Evolutionary conservation across 768 basidiomycete species (phyloP).

Genomic region (Suillus variegatus): DNA sequence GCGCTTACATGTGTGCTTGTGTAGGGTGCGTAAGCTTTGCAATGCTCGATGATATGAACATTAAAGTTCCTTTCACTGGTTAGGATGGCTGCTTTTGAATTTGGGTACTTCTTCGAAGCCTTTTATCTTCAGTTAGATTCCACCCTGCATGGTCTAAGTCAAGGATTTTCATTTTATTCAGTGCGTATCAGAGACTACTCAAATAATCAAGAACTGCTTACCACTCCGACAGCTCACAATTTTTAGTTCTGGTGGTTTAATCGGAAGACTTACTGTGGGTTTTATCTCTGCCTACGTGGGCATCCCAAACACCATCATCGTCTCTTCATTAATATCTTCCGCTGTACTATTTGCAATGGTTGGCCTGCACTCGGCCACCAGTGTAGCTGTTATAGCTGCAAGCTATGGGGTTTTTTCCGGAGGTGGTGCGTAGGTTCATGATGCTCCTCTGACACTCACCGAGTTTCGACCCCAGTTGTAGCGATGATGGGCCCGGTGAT

Average conservation of each 20-base stretch:
- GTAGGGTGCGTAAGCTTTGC: slow-evolving; percentile 18
- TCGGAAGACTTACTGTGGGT: slow-evolving; percentile 39
- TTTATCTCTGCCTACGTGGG: slow-evolving; percentile 42
- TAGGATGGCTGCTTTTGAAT: slow-evolving; percentile 25
- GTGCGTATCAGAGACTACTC: slow-evolving; percentile 31
- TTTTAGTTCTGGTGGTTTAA: slow-evolving; percentile 35
- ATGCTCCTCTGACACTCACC: background rate
- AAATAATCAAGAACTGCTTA: background rate
- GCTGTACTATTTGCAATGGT: slow-evolving; percentile 47
- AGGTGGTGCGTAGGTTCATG: slow-evolving; percentile 25
- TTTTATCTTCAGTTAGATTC: slow-evolving; percentile 63
- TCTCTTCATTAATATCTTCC: slow-evolving; percentile 34
- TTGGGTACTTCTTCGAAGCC: slow-evolving; percentile 49
- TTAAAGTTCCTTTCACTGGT: background rate
- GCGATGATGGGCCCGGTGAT: slow-evolving; percentile 46
- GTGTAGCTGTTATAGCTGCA: slow-evolving; percentile 39
- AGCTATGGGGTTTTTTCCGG: slow-evolving; percentile 55
- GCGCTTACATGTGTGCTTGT: slow-evolving; percentile 26
- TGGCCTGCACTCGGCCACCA: slow-evolving; percentile 36
- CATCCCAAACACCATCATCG: slow-evolving; percentile 43
- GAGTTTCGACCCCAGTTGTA: slow-evolving; percentile 30
- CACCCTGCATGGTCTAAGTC: slow-evolving; percentile 45
- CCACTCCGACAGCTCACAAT: slow-evolving; percentile 34
- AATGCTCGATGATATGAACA: slow-evolving; percentile 8
- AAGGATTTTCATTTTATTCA: slow-evolving; percentile 55